Conservation (phyloP, 768 basidiomycete species). For the Mycena maculata region DNA sequence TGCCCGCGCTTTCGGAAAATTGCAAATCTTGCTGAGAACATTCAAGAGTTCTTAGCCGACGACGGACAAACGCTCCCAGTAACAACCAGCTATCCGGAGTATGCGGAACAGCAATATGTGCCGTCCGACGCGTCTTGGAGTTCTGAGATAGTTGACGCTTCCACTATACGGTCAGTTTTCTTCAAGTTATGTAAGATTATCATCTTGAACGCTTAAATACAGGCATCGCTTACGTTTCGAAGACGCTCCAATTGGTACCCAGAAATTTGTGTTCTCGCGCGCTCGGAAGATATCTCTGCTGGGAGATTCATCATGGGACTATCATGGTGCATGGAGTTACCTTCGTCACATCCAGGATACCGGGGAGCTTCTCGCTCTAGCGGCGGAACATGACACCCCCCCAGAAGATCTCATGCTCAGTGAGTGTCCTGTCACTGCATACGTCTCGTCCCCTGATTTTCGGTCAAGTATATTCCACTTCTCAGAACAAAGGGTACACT, state of each 20-base stretch:
- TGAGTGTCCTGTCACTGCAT: neutral
- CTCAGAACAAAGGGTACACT: neutral
- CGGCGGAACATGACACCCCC: neutral
- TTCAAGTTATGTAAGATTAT: neutral
- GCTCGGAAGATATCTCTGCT: slow-evolving; percentile 5
- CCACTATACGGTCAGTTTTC: neutral
- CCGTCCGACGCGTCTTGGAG: slow-evolving; percentile 1
- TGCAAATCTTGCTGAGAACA: neutral
- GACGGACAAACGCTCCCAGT: neutral
- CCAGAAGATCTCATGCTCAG: slow-evolving; percentile 4
- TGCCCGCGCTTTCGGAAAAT: slow-evolving; percentile 14
- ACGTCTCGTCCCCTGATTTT: neutral
- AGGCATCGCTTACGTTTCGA: slow-evolving; percentile 11
- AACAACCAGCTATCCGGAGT: slow-evolving; percentile 4
- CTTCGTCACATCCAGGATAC: slow-evolving; percentile 1
- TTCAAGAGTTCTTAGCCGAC: neutral
- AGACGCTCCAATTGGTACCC: neutral
- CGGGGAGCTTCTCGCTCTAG: slow-evolving; percentile 2
- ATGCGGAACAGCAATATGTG: slow-evolving; percentile 10
- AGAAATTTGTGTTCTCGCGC: neutral
- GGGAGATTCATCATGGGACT: slow-evolving; percentile 7
- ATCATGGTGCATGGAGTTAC: neutral
- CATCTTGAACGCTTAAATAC: neutral
- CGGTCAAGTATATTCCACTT: slow-evolving; percentile 2
- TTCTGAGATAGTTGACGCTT: neutral